A percentile compares a stretch with the other conserved stretches of the same genome.
These are phyloP conservation scores for Purpureocillium lavendulum DNA, from an alignment of 2,329 filamentous ascomycete genomes.

Conservation along the genomic window DNA sequence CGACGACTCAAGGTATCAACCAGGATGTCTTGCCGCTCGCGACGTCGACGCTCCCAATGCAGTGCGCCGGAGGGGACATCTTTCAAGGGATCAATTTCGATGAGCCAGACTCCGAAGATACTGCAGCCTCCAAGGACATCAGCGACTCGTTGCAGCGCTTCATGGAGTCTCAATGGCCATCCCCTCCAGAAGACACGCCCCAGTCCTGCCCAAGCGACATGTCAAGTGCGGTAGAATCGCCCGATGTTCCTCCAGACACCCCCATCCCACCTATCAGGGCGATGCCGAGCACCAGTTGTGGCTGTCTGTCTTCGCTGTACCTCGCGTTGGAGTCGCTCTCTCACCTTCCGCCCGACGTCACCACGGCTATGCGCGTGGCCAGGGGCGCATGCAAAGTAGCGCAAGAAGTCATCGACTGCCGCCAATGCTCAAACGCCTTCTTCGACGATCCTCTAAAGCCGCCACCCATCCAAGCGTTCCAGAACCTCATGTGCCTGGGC, in stretches of 20 bases:
- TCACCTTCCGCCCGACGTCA: constrained; percentile 34
- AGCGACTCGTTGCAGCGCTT: constrained; percentile 17
- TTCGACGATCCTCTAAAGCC: constrained; percentile 22
- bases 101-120: constrained; percentile 17
- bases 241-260: constrained; percentile 6
- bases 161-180: constrained; percentile 12
- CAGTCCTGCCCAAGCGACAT: constrained; percentile 15
- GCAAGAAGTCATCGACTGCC: constrained; percentile 43
- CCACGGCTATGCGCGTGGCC: constrained; percentile 37
- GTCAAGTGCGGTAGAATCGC: constrained; percentile 9
- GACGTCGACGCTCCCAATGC: constrained; percentile 6
- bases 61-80: constrained; percentile 17
- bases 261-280: constrained; percentile 11
- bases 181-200: constrained; percentile 9
- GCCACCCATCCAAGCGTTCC: constrained; percentile 40
- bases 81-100: constrained; percentile 23
- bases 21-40: constrained; percentile 5
- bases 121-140: constrained; percentile 19
- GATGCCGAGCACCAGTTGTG: constrained; percentile 27
- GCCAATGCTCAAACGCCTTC: constrained; percentile 34
- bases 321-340: constrained; percentile 42
- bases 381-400: constrained; percentile 39
- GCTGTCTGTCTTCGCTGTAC: constrained; percentile 41
- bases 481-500: constrained; percentile 51
- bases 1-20: constrained; percentile 8